These are phyloP conservation scores for Globisporangium okanoganense DNA, from an alignment of 352 stramenopile species.

Conservation along the genomic window DNA sequence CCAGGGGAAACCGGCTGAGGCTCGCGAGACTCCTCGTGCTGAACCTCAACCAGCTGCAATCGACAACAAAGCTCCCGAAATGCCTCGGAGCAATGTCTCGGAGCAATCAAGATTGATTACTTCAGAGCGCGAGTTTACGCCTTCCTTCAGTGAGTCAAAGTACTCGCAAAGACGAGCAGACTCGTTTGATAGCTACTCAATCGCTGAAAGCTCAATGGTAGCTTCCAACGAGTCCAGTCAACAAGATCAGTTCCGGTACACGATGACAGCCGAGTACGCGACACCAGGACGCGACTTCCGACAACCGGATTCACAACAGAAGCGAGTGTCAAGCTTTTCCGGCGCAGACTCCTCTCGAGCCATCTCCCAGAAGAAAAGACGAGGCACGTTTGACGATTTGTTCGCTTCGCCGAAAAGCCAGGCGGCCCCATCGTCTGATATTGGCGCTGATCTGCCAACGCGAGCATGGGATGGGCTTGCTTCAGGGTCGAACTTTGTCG, in stretches of 20 bases:
- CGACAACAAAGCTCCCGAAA: background rate
- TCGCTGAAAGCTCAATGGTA: constrained; percentile 11
- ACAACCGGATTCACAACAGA: background rate
- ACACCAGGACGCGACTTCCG: background rate
- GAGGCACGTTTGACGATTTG: constrained; percentile 72
- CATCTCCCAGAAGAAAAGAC: constrained; percentile 24
- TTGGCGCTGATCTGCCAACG: background rate
- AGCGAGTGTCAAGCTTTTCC: constrained; percentile 1
- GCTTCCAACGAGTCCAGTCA: constrained; percentile 2
- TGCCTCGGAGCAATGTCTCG: background rate
- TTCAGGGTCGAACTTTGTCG: background rate
- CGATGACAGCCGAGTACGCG: constrained; percentile 18
- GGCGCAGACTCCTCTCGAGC: background rate
- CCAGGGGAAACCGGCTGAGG: background rate
- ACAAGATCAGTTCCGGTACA: constrained; percentile 30
- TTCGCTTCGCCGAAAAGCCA: constrained; percentile 56
- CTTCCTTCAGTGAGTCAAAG: background rate
- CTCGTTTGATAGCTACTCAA: constrained; percentile 8
- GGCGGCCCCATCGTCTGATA: background rate
- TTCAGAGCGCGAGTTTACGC: background rate
- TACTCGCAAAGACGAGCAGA: background rate
- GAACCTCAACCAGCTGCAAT: background rate
- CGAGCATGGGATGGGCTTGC: constrained; percentile 13
- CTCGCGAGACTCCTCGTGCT: background rate
- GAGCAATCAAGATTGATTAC: background rate